A percentile compares a stretch with the other conserved stretches of the same genome.
Conservation (phyloP, 2,329 filamentous ascomycete genomes). For the Fusarium cicatricum region DNA sequence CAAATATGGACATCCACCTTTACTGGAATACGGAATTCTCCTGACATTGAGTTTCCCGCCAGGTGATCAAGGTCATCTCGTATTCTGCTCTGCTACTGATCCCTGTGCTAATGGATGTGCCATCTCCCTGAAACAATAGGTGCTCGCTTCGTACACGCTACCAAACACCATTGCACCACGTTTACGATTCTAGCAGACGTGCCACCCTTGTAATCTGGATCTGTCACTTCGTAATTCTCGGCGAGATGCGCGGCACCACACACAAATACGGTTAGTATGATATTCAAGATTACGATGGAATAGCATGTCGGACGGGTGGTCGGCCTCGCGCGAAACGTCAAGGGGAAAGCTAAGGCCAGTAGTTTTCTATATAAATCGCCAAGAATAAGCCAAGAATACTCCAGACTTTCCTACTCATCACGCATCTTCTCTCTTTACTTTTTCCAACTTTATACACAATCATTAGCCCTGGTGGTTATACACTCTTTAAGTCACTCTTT, state of each 20-base stretch:
- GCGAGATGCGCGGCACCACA: not conserved
- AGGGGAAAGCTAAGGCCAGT: not conserved
- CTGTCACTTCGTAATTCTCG: not conserved
- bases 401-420: not conserved
- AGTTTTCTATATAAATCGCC: not conserved
- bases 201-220: not conserved
- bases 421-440: conserved; percentile 5
- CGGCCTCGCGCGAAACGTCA: not conserved
- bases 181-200: not conserved
- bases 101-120: too few species aligned
- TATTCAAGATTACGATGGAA: not conserved
- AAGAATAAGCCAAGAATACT: not conserved
- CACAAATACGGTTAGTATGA: not conserved
- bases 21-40: not conserved
- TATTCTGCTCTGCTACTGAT: not conserved
- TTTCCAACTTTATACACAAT: conserved; percentile 24
- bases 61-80: not conserved
- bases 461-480: conserved; percentile 38
- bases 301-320: not conserved
- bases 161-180: not conserved
- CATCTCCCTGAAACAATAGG: not conserved
- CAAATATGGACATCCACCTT: not conserved
- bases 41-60: not conserved
- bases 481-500: conserved; percentile 21
- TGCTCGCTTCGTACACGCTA: not conserved